These are phyloP conservation scores for Nemania sp. DNA, from an alignment of 2,329 filamentous ascomycete genomes.

Conservation along the genomic window DNA sequence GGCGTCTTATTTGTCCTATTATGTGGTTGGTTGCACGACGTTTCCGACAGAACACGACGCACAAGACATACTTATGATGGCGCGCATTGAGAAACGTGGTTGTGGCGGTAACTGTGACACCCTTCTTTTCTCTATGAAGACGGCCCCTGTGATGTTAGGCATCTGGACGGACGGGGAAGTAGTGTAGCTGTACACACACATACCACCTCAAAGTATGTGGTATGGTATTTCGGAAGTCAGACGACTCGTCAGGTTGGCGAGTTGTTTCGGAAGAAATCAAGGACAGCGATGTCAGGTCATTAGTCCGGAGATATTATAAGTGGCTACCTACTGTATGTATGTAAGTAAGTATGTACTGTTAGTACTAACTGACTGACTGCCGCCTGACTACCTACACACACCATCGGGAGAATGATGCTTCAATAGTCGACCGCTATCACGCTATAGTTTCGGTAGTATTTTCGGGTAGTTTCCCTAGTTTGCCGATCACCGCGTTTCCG, in stretches of 20 bases:
- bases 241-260: constrained; percentile 6
- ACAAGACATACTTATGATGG: constrained; percentile 26
- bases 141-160: constrained; percentile 8
- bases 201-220: no score
- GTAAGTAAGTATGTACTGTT: no score
- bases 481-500: constrained; percentile 13
- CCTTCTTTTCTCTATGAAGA: constrained; percentile 9
- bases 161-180: not conserved
- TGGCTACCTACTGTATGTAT: no score
- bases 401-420: constrained; percentile 1
- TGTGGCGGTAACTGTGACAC: constrained; percentile 15
- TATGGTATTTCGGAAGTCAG: not conserved
- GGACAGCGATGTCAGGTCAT: not conserved
- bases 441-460: constrained; percentile 33
- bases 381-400: not conserved
- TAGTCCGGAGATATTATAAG: not conserved
- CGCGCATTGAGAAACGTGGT: constrained; percentile 35
- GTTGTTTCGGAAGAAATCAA: constrained; percentile 1
- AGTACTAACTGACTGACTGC: no score
- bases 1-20: constrained; percentile 2
- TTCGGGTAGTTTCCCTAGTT: constrained; percentile 27
- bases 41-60: constrained; percentile 20
- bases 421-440: constrained; percentile 19
- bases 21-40: constrained; percentile 27
- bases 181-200: no score